Evolutionary conservation across 768 basidiomycete species (phyloP).

Genomic region (Podaxis mareebaensis): DNA sequence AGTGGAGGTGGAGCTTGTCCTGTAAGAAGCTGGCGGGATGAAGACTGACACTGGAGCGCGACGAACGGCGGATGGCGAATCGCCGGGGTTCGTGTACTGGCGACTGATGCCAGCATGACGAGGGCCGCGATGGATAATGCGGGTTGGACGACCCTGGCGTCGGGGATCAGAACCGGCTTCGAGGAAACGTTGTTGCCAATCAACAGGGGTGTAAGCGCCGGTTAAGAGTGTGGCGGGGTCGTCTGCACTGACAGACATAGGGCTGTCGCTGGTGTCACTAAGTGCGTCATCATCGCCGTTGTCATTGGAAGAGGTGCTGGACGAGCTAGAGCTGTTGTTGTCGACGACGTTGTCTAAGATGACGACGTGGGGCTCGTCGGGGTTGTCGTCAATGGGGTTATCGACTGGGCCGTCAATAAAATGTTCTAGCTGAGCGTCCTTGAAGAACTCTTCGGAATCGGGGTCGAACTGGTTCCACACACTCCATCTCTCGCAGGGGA

Average conservation of each 20-base stretch:
- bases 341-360: conserved; percentile 30
- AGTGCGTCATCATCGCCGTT: conserved; percentile 33
- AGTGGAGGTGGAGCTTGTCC: conserved; percentile 25
- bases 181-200: conserved; percentile 23
- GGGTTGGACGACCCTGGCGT: conserved; percentile 16
- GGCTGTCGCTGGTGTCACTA: conserved; percentile 34
- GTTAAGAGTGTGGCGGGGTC: conserved; percentile 41
- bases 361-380: conserved; percentile 21
- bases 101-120: conserved; percentile 2
- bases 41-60: conserved; percentile 18
- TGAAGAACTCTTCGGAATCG: conserved; percentile 78
- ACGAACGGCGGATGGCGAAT: conserved; percentile 2
- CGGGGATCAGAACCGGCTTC: conserved; percentile 15
- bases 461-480: conserved; percentile 72
- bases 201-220: conserved; percentile 32
- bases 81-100: conserved; percentile 16
- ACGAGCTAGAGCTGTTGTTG: conserved; percentile 34
- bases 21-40: conserved; percentile 23
- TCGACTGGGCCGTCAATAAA: conserved; percentile 50
- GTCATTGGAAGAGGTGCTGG: conserved; percentile 39
- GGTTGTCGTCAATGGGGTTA: conserved; percentile 21
- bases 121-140: conserved; percentile 11
- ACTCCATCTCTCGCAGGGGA: conserved; percentile 60
- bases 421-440: conserved; percentile 63
- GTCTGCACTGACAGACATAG: conserved; percentile 46